Conservation (phyloP, 208 protist genomes). For the Naegleria gruberi region DNA sequence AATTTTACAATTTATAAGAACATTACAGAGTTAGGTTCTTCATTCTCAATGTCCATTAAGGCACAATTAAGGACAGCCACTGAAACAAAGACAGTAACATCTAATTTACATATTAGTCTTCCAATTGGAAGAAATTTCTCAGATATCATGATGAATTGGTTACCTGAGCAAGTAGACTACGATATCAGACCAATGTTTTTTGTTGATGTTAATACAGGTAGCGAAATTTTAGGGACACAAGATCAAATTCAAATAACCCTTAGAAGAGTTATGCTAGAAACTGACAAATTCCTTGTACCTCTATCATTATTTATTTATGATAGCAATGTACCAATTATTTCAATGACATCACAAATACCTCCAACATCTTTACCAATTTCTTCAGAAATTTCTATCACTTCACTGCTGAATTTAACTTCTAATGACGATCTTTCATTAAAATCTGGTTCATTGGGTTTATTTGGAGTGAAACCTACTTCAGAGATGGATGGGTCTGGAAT, state of each 20-base stretch:
- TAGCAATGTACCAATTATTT: not conserved
- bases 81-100: not conserved
- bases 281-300: not conserved
- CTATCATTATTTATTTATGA: not conserved
- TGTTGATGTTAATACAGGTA: not conserved
- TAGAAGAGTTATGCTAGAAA: not conserved
- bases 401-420: not conserved
- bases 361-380: not conserved
- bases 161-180: not conserved
- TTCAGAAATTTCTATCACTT: not conserved
- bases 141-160: not conserved
- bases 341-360: not conserved
- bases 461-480: not conserved
- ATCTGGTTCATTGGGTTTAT: not conserved
- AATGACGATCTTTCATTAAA: not conserved
- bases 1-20: not conserved
- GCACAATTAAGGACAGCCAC: not conserved
- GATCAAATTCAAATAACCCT: not conserved
- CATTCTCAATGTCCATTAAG: not conserved
- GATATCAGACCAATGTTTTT: not conserved
- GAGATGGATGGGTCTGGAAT: not conserved
- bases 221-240: not conserved
- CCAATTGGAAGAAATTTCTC: not conserved
- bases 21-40: not conserved
- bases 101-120: not conserved